phyloP scores from a whole-genome alignment of 257 asterid species.

The Fraxinus quadrangulata region DNA sequence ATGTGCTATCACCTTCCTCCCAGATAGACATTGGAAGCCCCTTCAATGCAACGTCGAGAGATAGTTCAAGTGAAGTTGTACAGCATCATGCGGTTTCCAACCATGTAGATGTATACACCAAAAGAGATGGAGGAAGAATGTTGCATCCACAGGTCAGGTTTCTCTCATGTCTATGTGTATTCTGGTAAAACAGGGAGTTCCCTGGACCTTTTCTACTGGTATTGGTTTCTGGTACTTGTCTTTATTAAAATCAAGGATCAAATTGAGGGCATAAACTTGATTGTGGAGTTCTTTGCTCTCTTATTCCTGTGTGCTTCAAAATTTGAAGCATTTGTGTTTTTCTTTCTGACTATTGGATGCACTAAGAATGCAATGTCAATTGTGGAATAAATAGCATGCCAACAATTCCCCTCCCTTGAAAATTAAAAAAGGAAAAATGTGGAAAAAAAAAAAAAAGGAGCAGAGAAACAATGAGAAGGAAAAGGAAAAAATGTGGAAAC shows the following conservation, averaged over 20 bases:
- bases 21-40: slow-evolving; percentile 68
- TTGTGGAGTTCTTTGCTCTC: neutral
- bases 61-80: slow-evolving; percentile 44
- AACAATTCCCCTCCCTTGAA: neutral
- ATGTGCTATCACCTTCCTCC: slow-evolving; percentile 49
- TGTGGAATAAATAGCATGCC: slow-evolving; percentile 12
- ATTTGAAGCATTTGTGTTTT: neutral
- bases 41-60: slow-evolving; percentile 58
- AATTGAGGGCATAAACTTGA: neutral
- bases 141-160: slow-evolving; percentile 56
- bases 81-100: slow-evolving; percentile 25
- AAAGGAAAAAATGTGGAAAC: too few species aligned
- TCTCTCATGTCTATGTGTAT: slow-evolving; percentile 12
- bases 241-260: neutral
- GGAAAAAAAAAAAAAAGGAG: too few species aligned
- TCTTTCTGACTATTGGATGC: neutral
- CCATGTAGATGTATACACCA: slow-evolving; percentile 21
- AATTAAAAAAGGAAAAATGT: neutral
- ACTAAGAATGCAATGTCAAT: neutral
- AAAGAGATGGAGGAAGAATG: slow-evolving; percentile 37
- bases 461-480: too few species aligned
- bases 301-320: neutral
- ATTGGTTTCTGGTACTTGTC: neutral
- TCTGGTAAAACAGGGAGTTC: slow-evolving; percentile 6
- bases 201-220: neutral